Evolutionary conservation across 768 basidiomycete species (phyloP), one percentile per base, ranked within the genome.

Genomic region (Lentinula sp.): DNA sequence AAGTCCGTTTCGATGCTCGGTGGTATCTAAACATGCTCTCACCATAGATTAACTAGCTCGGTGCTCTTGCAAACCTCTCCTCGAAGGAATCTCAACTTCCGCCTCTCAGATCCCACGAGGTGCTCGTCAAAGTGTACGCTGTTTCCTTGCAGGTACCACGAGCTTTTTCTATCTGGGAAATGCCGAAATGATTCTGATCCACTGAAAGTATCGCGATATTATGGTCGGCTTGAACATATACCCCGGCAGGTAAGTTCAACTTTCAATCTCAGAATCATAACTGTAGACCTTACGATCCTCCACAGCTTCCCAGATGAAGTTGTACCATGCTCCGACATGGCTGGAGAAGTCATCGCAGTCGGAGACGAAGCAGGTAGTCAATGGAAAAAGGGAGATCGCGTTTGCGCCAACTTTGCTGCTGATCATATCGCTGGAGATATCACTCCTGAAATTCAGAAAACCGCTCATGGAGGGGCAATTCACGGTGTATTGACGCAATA

Each of bases 401-500:
- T 86, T 59, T 80, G 73, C 62, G 76, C 83, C 8, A 86, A 84
- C 68, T 82, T 85, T 61, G 67, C 74, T 4, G 55, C 72, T 13
- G 81, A 80, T 57, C 81, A 82, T 63, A 61, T 85, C 16, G 67
- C 81, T 60, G 81, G 81, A 2, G 80, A 83, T 57, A 56, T 67
- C 46, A 74, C 70, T 7, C 67, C 67, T 10, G 76, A 69, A 2
- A 78, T 72, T 49, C 67, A 71, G 58, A 57, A 60, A 1, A 72
- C 79, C 0, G 69, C 71, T 7, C 71, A 85, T 45, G 85, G 85
- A 4, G 84, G 77, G 1, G 70, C 73, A 13, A 68, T 73, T 10
- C 78, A 81, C 50, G 85, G 85, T 6, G 79, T 84, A 0, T 67
- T 87, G 62, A 79, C 80, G 1, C 76, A 85, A 62, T 85, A 84